These are phyloP conservation scores for Mortierella antarctica DNA, from an alignment of 192 early-diverging fungal species.

Conservation along the genomic window DNA sequence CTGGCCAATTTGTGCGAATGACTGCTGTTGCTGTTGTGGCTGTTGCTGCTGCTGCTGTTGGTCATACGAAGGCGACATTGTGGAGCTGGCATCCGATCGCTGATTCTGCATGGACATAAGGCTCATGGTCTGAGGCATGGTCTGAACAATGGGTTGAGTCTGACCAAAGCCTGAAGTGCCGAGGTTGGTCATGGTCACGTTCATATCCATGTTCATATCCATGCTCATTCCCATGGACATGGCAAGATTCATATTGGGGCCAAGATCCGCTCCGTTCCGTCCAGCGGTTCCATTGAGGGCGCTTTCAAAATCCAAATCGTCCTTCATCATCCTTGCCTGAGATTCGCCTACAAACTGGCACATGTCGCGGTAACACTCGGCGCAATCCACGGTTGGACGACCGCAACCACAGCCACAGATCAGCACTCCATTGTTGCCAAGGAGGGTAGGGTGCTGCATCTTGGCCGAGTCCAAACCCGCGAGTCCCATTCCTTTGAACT, in stretches of 20 bases:
- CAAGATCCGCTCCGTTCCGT: neutral
- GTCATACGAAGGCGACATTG: neutral
- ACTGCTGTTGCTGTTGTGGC: conserved; percentile 17
- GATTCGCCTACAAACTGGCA: conserved; percentile 41
- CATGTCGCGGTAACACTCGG: conserved; percentile 52
- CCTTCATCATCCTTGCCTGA: conserved; percentile 45
- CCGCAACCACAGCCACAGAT: conserved; percentile 54
- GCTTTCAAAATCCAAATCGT: conserved; percentile 23
- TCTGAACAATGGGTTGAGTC: neutral
- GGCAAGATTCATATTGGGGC: conserved; percentile 31
- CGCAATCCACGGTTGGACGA: conserved; percentile 45
- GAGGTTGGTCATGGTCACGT: conserved; percentile 6
- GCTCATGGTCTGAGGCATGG: conserved; percentile 39
- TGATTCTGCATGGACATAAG: conserved; percentile 30
- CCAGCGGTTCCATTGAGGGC: neutral
- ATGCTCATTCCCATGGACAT: conserved; percentile 23
- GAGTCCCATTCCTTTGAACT: conserved; percentile 13
- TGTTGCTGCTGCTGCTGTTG: conserved; percentile 17
- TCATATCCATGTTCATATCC: conserved; percentile 29
- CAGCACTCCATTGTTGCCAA: conserved; percentile 39
- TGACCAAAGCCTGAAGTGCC: conserved; percentile 10
- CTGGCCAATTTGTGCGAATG: neutral
- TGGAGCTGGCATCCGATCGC: neutral
- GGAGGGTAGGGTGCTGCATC: conserved; percentile 43
- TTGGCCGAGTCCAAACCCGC: conserved; percentile 24